These are phyloP conservation scores for Amaranthus palmeri DNA, from an alignment of 148 eudicot species.

Conservation along the genomic window DNA sequence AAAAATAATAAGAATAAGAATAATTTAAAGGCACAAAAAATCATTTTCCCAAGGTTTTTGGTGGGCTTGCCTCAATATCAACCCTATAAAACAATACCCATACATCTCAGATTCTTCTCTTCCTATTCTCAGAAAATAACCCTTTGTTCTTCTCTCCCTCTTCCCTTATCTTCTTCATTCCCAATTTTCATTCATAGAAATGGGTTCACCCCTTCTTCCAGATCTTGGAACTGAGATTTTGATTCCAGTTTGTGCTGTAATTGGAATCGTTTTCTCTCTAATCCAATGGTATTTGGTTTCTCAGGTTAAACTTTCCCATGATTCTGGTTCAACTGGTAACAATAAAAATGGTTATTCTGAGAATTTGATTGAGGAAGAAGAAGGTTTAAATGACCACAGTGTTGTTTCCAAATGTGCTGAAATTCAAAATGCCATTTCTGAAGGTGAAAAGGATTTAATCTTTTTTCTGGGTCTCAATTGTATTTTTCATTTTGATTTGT, in stretches of 20 bases:
- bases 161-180: neutral
- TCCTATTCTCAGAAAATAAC: neutral
- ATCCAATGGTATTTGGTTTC: constrained; percentile 77
- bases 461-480: neutral
- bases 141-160: neutral
- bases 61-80: neutral
- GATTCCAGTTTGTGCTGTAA: constrained; percentile 61
- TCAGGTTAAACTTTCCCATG: constrained; percentile 44
- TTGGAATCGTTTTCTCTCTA: constrained; percentile 71
- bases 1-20: no score
- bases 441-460: constrained; percentile 41
- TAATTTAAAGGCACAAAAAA: no score
- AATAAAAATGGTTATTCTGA: constrained; percentile 45
- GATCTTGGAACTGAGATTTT: constrained; percentile 78
- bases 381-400: constrained; percentile 51
- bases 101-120: neutral
- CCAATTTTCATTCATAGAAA: neutral
- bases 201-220: constrained; percentile 53
- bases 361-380: constrained; percentile 80
- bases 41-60: no score
- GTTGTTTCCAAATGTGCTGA: constrained; percentile 80
- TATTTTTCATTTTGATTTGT: neutral
- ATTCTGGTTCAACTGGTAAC: constrained; percentile 1
- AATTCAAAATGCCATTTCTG: constrained; percentile 80
- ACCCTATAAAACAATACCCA: constrained; percentile 12